Evolutionary conservation across 2,329 filamentous ascomycete genomes (phyloP).

Genomic region (Colletotrichum coccodes): DNA sequence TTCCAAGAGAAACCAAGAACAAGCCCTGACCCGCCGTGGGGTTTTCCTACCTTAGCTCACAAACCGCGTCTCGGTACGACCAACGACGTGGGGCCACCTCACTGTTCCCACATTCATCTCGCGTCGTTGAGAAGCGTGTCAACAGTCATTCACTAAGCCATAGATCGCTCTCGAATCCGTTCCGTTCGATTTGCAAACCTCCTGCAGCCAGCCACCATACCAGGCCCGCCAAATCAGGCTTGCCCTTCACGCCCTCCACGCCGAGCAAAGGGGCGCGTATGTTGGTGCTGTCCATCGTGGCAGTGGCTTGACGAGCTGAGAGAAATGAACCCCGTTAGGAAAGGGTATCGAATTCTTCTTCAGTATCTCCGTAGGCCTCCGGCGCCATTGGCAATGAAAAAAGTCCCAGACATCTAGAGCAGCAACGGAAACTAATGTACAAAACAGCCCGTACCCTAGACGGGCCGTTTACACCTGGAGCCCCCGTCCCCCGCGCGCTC

Average conservation of each 20-base stretch:
- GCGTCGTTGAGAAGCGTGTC: no score
- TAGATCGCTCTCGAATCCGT: no score
- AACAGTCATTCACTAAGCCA: no score
- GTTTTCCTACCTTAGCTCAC: background rate
- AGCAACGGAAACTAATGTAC: background rate
- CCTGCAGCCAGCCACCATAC: no score
- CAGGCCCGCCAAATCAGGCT: background rate
- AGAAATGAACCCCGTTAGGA: background rate
- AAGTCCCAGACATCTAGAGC: background rate
- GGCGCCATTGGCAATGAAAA: background rate
- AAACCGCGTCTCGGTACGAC: background rate
- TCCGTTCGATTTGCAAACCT: no score
- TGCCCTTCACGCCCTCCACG: background rate
- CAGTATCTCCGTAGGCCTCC: background rate
- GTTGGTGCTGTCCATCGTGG: no score
- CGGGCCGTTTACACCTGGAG: background rate
- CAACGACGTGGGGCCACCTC: background rate
- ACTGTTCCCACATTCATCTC: background rate
- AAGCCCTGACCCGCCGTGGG: constrained; percentile 1
- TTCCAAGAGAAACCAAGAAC: constrained; percentile 15
- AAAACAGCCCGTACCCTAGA: background rate
- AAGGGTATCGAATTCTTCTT: background rate
- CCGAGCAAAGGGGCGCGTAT: background rate
- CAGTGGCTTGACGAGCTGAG: background rate
- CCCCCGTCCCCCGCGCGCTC: background rate